Evolutionary conservation across 352 stramenopile species (phyloP).

Genomic region (Blastocystis sp.): DNA sequence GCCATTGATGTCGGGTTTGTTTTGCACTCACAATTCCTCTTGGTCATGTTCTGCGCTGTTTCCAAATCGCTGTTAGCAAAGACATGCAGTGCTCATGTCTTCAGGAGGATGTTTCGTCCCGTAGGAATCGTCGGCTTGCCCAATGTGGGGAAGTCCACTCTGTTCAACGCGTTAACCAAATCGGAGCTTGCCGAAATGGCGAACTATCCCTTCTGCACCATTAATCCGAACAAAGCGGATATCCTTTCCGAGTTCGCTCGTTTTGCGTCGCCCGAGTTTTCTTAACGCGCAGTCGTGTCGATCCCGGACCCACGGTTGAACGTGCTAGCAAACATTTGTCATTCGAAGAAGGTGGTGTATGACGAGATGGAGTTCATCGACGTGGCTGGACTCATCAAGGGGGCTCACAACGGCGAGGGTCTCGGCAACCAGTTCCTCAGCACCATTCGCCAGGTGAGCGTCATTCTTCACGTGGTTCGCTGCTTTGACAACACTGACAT

Average conservation of each 20-base stretch:
- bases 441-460: slow-evolving; percentile 84
- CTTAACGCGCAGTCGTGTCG: slow-evolving; percentile 55
- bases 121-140: slow-evolving; percentile 86
- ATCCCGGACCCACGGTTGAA: slow-evolving; percentile 62
- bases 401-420: slow-evolving; percentile 83
- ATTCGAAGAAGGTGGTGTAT: slow-evolving; percentile 55
- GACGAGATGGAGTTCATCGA: slow-evolving; percentile 84
- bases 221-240: slow-evolving; percentile 85
- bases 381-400: slow-evolving; percentile 84
- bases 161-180: slow-evolving; percentile 87
- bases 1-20: background rate
- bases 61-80: background rate
- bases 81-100: background rate
- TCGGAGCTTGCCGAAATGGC: slow-evolving; percentile 83
- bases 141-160: slow-evolving; percentile 86
- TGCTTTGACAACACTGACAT: slow-evolving; percentile 87
- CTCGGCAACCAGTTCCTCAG: slow-evolving; percentile 86
- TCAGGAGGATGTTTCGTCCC: slow-evolving; percentile 76
- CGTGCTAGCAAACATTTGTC: slow-evolving; percentile 19
- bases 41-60: background rate
- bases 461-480: slow-evolving; percentile 85
- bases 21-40: background rate
- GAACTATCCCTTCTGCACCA: slow-evolving; percentile 88
- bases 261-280: slow-evolving; percentile 65
- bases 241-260: slow-evolving; percentile 80